A percentile compares a stretch with the other conserved stretches of the same genome.
Evolutionary conservation across 2,329 filamentous ascomycete species (phyloP).

Genomic region (Pyrenochaeta sp.): DNA sequence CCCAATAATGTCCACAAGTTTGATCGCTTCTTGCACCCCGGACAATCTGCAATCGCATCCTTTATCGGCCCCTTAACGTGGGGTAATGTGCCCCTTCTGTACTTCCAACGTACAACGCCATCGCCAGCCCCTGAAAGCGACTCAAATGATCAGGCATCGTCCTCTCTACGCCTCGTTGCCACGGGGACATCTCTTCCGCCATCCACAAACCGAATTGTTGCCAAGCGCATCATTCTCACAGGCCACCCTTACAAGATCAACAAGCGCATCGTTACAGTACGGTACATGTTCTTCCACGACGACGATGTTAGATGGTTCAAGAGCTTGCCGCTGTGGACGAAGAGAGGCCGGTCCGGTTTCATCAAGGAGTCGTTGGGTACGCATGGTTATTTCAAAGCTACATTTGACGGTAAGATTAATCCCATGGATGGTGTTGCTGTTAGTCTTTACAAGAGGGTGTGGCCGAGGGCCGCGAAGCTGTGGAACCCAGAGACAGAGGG

Average conservation of each 20-base stretch:
- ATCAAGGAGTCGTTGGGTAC: conserved; percentile 95
- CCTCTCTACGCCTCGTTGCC: conserved; percentile 74
- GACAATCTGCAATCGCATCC: conserved; percentile 85
- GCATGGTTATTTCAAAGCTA: conserved; percentile 99
- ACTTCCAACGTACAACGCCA: conserved; percentile 73
- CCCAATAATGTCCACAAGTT: conserved; percentile 98
- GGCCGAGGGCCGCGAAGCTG: conserved; percentile 70
- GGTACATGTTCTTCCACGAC: conserved; percentile 99
- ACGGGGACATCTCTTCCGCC: conserved; percentile 88
- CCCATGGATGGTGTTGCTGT: conserved; percentile 93
- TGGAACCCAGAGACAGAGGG: conserved; percentile 41
- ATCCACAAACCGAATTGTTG: conserved; percentile 77
- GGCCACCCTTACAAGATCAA: conserved; percentile 99
- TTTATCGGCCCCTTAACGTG: conserved; percentile 92
- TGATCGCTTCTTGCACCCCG: conserved; percentile 88
- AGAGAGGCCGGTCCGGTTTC: conserved; percentile 84
- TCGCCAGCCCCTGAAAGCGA: conserved; percentile 16
- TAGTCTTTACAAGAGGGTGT: conserved; percentile 67
- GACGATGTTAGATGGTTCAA: conserved; percentile 98
- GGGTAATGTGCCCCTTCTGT: conserved; percentile 89
- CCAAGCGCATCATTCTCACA: conserved; percentile 92
- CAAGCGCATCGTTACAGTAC: conserved; percentile 94
- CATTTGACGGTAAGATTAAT: conserved; percentile 94
- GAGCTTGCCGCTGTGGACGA: conserved; percentile 93
- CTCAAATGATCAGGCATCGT: conserved; percentile 17